Conservation (phyloP, 2,329 filamentous ascomycete genomes). For the Ophiostoma tasmaniense region DNA sequence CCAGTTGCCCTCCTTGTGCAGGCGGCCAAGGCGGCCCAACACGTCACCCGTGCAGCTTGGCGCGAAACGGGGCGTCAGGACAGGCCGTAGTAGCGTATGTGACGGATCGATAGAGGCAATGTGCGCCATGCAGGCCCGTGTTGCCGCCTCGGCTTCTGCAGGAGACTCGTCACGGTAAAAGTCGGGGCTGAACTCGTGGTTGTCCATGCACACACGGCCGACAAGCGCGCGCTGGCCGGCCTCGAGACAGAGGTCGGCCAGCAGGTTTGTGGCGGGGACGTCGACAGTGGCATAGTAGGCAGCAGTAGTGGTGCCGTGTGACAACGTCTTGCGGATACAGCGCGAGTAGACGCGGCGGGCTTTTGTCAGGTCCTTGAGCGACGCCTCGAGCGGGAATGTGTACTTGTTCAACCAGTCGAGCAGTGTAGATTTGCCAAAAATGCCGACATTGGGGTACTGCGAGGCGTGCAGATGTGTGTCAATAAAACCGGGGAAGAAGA, state of each 20-base stretch:
- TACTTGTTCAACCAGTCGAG: constrained; percentile 91
- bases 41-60: constrained; percentile 51
- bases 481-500: constrained; percentile 80
- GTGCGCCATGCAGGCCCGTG: constrained; percentile 54
- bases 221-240: constrained; percentile 83
- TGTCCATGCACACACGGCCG: constrained; percentile 93
- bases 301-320: constrained; percentile 86
- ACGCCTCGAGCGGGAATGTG: constrained; percentile 87
- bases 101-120: constrained; percentile 58
- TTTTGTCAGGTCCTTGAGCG: constrained; percentile 53
- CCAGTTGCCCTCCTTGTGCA: constrained; percentile 55
- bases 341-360: constrained; percentile 67
- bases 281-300: constrained; percentile 92
- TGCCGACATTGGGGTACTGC: constrained; percentile 87
- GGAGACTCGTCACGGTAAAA: constrained; percentile 71
- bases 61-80: constrained; percentile 68
- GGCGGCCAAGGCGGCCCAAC: constrained; percentile 54
- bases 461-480: constrained; percentile 93
- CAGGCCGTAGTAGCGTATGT: constrained; percentile 60
- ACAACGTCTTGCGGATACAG: constrained; percentile 69
- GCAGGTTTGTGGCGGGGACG: constrained; percentile 79
- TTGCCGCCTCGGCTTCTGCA: constrained; percentile 47
- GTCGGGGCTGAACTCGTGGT: constrained; percentile 52
- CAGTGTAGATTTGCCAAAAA: constrained; percentile 89
- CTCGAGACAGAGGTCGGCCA: constrained; percentile 72